Conservation (phyloP, 306 rosid genomes). For the Prinsepia uniflora region DNA sequence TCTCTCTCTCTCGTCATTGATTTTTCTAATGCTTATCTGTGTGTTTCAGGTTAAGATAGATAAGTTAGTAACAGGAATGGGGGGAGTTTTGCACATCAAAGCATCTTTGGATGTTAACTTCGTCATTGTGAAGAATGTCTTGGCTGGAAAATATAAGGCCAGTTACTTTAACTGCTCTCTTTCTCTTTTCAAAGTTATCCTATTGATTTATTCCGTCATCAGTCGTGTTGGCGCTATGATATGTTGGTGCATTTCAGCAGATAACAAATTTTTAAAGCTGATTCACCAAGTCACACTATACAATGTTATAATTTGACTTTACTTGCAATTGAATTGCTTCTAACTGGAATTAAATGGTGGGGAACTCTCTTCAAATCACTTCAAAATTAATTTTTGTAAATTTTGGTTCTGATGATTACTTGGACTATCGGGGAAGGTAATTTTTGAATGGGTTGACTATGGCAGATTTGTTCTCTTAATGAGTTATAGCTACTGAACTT, state of each 20-base stretch:
- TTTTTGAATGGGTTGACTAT: slow-evolving; percentile 12
- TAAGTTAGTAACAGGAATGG: slow-evolving; percentile 78
- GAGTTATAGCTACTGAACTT: slow-evolving; percentile 24
- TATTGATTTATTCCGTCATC: not conserved
- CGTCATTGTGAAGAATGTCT: slow-evolving; percentile 77
- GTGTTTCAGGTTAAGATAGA: slow-evolving; percentile 60
- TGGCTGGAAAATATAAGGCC: slow-evolving; percentile 91
- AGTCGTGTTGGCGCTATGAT: not conserved
- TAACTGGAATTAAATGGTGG: not conserved
- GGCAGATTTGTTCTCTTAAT: slow-evolving; percentile 10
- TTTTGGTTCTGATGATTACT: slow-evolving; percentile 8
- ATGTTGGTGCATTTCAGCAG: not conserved
- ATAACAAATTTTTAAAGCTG: not conserved
- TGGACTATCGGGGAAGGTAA: slow-evolving; percentile 6
- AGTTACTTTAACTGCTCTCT: slow-evolving; percentile 25
- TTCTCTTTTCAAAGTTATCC: not conserved
- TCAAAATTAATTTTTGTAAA: slow-evolving; percentile 1
- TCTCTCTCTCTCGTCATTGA: not conserved
- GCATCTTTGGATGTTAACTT: slow-evolving; percentile 69
- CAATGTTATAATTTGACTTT: slow-evolving; percentile 3
- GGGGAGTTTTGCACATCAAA: slow-evolving; percentile 65
- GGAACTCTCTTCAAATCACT: slow-evolving; percentile 8
- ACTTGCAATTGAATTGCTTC: not conserved
- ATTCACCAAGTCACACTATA: not conserved
- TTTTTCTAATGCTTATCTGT: not conserved